These are phyloP conservation scores for Teratosphaeria nubilosa DNA, from an alignment of 2,329 filamentous ascomycete genomes.

Conservation along the genomic window DNA sequence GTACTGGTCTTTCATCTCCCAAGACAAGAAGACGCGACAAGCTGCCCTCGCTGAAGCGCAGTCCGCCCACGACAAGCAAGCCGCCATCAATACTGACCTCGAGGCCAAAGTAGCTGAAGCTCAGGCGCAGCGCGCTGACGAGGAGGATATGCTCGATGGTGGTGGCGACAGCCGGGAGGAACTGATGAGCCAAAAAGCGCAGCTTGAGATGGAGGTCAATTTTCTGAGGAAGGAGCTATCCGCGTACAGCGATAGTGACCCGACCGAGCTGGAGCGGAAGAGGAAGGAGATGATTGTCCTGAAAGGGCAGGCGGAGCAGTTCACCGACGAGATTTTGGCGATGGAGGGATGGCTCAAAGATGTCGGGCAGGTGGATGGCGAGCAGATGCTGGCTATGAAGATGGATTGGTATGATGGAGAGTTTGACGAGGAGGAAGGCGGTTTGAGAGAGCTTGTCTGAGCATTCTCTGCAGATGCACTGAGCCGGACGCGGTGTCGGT, in stretches of 20 bases:
- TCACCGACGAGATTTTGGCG: conserved; percentile 35
- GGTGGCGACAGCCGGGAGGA: conserved; percentile 26
- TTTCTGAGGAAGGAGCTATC: conserved; percentile 31
- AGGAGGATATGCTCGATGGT: conserved; percentile 24
- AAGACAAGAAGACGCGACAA: conserved; percentile 43
- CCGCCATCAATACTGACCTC: conserved; percentile 27
- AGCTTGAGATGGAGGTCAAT: conserved; percentile 28
- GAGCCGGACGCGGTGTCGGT: not conserved
- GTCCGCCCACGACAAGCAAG: conserved; percentile 29
- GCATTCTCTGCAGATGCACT: not conserved
- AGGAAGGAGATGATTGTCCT: conserved; percentile 21
- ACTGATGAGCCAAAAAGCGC: conserved; percentile 26
- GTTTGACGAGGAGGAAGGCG: conserved; percentile 44
- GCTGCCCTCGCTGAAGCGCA: conserved; percentile 27
- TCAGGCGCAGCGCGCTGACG: conserved; percentile 30
- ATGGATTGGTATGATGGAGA: conserved; percentile 43
- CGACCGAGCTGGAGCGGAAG: conserved; percentile 35
- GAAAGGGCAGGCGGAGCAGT: conserved; percentile 25
- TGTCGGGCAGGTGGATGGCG: conserved; percentile 11
- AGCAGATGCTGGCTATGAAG: conserved; percentile 34
- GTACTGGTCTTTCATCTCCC: conserved; percentile 59
- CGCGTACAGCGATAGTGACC: conserved; percentile 38
- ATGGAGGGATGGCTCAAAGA: conserved; percentile 36
- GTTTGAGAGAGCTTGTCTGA: conserved; percentile 32
- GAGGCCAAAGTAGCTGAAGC: conserved; percentile 31